These are phyloP conservation scores for Neurospora africana DNA, from an alignment of 495 filamentous ascomycete species.

Conservation along the genomic window DNA sequence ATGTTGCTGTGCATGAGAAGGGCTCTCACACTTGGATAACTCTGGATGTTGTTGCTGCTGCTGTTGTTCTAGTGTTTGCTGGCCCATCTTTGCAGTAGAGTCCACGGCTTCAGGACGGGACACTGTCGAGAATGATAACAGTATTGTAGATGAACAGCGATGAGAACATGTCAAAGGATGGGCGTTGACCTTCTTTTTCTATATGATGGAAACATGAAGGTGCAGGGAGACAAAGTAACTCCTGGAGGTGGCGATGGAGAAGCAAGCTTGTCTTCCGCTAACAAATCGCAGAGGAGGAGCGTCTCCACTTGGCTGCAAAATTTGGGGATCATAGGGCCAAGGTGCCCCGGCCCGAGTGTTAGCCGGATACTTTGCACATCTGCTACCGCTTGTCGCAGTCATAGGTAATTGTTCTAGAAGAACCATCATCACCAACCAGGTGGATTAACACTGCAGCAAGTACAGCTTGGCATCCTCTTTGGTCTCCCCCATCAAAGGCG, in stretches of 20 bases:
- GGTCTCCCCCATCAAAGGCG: background rate
- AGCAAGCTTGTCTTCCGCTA: background rate
- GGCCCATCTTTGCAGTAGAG: background rate
- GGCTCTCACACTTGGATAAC: background rate
- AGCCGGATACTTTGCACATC: background rate
- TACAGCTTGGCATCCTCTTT: slow-evolving; percentile 4
- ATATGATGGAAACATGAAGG: background rate
- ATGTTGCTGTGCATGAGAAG: background rate
- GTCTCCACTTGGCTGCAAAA: background rate
- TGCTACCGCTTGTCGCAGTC: background rate
- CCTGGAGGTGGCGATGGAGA: background rate
- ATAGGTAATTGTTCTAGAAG: background rate
- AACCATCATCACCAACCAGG: background rate
- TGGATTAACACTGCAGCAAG: background rate
- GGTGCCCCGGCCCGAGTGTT: background rate
- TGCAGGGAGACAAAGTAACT: background rate
- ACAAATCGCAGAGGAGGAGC: background rate
- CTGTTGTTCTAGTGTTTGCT: background rate
- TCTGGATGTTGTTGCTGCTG: background rate
- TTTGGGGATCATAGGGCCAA: background rate
- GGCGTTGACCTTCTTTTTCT: background rate
- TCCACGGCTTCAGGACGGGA: background rate
- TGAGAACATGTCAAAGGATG: background rate
- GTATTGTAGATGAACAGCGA: background rate
- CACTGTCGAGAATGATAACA: background rate